Base-by-base conservation (phyloP, 78 protist genomes). In the Planoprotostelium fungivorum region DNA sequence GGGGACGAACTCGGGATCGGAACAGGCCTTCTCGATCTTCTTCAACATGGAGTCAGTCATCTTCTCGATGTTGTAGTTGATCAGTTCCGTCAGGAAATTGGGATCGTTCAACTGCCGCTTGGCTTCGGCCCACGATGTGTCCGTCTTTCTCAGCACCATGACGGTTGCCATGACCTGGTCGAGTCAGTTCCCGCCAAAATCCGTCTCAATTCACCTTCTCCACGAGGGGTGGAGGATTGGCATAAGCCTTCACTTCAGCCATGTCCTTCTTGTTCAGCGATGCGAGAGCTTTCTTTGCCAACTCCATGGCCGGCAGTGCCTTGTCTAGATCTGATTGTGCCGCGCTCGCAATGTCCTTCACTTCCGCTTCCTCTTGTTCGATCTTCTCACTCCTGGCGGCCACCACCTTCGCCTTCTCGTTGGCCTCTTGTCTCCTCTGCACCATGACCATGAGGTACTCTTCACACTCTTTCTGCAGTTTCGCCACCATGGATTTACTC, bases 141-240 rank as follows among this genome's bases (percentile, higher is more conserved):
- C 91, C 1, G 37, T 1, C 87, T 86, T 39, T 38, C 63, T 84
- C 34, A 95, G 37, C 36, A 96, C 92, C 97, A 95, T 93, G 35
- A 97, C 97, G 1, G 97, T 98, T n/a, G 84, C 87, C 89, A 96
- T 37, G 37, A 90, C 95, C 73, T 51, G 5, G 16, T 51, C 5
- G 5, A 5, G 16, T 51, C 73, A 51, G 73, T 25, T 51, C 16
- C 16, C 16, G 73, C 73, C 73, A 25, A 25, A 51, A 51, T 51
- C 5, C 5, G 5, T 51, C 73, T 51, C 16, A 51, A 5, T 51
- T 5, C 16, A 51, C 73, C 85, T 36, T 87, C 89, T 86, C 87
- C 29, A 97, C 98, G 36, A 23, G 85, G 23, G 38, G 87, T 29
- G 97, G 97, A 35, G 99, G 99, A 37, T 89, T 95, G 31, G 36